Conservation (phyloP, 805 yeast genomes). For the Ogataea sp. region DNA sequence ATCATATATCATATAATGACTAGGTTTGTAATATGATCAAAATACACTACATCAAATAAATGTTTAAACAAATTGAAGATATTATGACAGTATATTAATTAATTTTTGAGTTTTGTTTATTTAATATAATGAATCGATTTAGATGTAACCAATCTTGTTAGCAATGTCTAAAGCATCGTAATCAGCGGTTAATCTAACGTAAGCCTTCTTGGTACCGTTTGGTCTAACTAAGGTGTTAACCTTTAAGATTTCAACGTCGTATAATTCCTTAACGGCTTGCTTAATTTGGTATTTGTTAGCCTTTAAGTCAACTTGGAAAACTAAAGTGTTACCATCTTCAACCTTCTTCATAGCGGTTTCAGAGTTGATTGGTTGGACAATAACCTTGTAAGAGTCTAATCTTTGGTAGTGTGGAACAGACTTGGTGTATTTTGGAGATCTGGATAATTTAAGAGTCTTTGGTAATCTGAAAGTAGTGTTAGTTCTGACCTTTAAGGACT, state of each 20-base stretch:
- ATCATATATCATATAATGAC: no score
- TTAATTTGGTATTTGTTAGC: constrained; percentile 98
- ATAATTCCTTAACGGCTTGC: constrained; percentile 95
- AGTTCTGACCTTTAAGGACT: constrained; percentile 90
- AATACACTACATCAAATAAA: no score
- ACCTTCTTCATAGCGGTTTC: constrained; percentile 99
- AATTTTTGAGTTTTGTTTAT: neutral
- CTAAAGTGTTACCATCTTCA: constrained; percentile 98
- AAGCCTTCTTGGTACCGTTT: constrained; percentile 99
- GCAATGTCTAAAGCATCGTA: constrained; percentile 99
- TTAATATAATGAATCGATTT: constrained; percentile 24
- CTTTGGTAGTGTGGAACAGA: constrained; percentile 97
- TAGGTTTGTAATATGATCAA: no score
- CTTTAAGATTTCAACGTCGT: constrained; percentile 89
- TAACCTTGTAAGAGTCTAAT: constrained; percentile 90
- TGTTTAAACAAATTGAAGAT: no score
- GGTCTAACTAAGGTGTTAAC: constrained; percentile 98
- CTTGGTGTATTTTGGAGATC: constrained; percentile 94
- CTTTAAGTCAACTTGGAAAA: constrained; percentile 94
- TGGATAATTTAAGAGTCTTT: constrained; percentile 90
- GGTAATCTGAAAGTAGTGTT: constrained; percentile 94
- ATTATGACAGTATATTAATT: no score
- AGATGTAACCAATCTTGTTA: constrained; percentile 99
- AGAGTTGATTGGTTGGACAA: constrained; percentile 91
- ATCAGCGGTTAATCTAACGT: constrained; percentile 97